These are phyloP conservation scores for Pseudogymnoascus sp. DNA, from an alignment of 2,329 filamentous ascomycete genomes.

Conservation along the genomic window DNA sequence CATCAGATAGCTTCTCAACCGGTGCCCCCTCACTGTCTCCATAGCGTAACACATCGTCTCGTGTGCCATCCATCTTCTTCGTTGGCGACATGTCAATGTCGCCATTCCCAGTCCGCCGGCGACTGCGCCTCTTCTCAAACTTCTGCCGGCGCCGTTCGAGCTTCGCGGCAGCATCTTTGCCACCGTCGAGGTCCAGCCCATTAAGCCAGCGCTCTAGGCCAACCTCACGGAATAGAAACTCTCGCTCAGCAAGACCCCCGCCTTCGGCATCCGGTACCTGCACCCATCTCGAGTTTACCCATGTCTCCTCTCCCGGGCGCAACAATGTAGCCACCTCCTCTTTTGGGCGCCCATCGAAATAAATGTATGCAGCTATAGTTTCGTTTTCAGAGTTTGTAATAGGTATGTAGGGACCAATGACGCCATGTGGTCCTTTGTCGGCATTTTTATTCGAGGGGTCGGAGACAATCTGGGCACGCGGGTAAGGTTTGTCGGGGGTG, in stretches of 20 bases:
- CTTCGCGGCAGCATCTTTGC: slow-evolving; percentile 81
- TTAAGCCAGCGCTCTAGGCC: slow-evolving; percentile 95
- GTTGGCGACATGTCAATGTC: slow-evolving; percentile 33
- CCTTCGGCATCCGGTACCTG: slow-evolving; percentile 86
- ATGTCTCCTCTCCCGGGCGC: slow-evolving; percentile 89
- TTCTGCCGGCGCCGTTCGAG: slow-evolving; percentile 82
- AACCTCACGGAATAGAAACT: slow-evolving; percentile 95
- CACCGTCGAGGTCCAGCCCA: slow-evolving; percentile 80
- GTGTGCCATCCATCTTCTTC: slow-evolving; percentile 23
- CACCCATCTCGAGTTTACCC: slow-evolving; percentile 98
- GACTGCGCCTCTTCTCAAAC: slow-evolving; percentile 58
- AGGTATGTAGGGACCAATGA: slow-evolving; percentile 79
- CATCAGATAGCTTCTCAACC: slow-evolving; percentile 61
- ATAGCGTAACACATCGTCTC: slow-evolving; percentile 64
- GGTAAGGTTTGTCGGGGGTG: slow-evolving; percentile 65
- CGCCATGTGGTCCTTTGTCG: slow-evolving; percentile 45
- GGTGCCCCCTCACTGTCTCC: slow-evolving; percentile 67
- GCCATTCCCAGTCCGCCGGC: slow-evolving; percentile 45
- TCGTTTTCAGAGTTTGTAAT: slow-evolving; percentile 91
- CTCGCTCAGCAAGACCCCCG: slow-evolving; percentile 87
- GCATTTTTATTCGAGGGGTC: slow-evolving; percentile 48
- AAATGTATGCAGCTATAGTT: slow-evolving; percentile 97
- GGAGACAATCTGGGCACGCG: slow-evolving; percentile 73
- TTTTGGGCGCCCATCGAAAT: slow-evolving; percentile 91
- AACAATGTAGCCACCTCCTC: slow-evolving; percentile 95